Evolutionary conservation across 2,329 filamentous ascomycete species (phyloP), one percentile per base, ranked within the genome.

Genomic region (Xylaria sp.): DNA sequence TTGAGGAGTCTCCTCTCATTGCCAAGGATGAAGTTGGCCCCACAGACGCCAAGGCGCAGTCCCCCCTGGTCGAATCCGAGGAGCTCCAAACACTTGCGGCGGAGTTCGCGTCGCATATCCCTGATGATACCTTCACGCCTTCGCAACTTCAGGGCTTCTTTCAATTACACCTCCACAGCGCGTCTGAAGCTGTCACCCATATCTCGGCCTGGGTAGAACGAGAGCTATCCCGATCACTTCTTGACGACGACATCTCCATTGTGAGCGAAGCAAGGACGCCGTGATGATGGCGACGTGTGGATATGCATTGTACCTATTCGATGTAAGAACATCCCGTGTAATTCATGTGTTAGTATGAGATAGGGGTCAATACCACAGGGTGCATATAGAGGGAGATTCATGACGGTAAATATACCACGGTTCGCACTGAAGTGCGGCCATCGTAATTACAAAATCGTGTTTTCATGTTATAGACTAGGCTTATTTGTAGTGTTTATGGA

Each of bases 71-170:
- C 46, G 55, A 60, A 7, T 7, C n/a, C 2, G 59, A 60, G 30
- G 54, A 58, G 6, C 53, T 70, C 6, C 66, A 50, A 6, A 54
- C 52, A 13, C 67, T 74, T 37, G 71, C 71, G 13, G 48, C 59
- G 1, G 63, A 70, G 37, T 74, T 74, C 39, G 61, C 71, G 13
- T 59, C 37, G 10, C 68, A 71, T 3, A 67, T 74, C 1, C 72
- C 72, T 0, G 70, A 73, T 23, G 65, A 73, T 53, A 70, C 69
- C 13, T 70, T 74, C 54, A 73, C 72, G 0, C 72, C 72, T 10
- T 74, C 72, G 11, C 71, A 74, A 58, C 57, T 74, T 6, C 72
- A 74, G 54, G 72, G 72, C 0, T 74, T 73, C 57, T 74, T 74
- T 35, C 72, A 74, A 52, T 61, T 72, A 1, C 66, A 74, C 57